These are phyloP conservation scores for Thraustotheca clavata DNA, from an alignment of 352 stramenopile genomes.

Conservation along the genomic window DNA sequence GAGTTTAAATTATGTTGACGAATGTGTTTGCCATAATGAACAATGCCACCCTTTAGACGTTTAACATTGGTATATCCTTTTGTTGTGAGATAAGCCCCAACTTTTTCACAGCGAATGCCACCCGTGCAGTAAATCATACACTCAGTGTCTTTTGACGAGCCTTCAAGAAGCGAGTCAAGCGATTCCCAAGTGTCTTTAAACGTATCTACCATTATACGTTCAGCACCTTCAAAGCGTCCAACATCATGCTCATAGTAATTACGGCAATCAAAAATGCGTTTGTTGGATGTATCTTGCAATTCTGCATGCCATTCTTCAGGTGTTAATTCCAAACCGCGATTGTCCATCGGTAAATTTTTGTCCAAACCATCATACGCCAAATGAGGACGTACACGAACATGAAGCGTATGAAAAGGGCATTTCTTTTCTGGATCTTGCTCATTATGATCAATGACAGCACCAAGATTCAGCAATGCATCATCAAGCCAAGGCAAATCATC, in stretches of 20 bases:
- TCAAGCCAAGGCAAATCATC: conserved; percentile 37
- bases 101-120: conserved; percentile 69
- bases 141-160: conserved; percentile 44
- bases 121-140: conserved; percentile 72
- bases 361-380: conserved; percentile 86
- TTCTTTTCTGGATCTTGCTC: conserved; percentile 14
- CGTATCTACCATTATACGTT: conserved; percentile 52
- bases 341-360: conserved; percentile 24
- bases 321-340: conserved; percentile 25
- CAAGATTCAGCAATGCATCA: conserved; percentile 47
- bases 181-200: conserved; percentile 47
- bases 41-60: conserved; percentile 49
- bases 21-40: conserved; percentile 50
- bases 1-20: conserved; percentile 32
- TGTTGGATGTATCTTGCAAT: conserved; percentile 23
- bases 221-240: conserved; percentile 40
- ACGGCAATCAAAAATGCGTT: conserved; percentile 36
- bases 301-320: conserved; percentile 33
- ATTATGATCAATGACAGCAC: conserved; percentile 26
- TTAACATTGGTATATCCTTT: conserved; percentile 40
- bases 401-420: conserved; percentile 67
- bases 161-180: conserved; percentile 36
- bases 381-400: conserved; percentile 83
- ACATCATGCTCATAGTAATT: conserved; percentile 57
- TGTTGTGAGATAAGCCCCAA: conserved; percentile 52